Evolutionary conservation across 106 monocot species (phyloP), one percentile per base, ranked within the genome.

Genomic region (Apostasia shenzhenica): DNA sequence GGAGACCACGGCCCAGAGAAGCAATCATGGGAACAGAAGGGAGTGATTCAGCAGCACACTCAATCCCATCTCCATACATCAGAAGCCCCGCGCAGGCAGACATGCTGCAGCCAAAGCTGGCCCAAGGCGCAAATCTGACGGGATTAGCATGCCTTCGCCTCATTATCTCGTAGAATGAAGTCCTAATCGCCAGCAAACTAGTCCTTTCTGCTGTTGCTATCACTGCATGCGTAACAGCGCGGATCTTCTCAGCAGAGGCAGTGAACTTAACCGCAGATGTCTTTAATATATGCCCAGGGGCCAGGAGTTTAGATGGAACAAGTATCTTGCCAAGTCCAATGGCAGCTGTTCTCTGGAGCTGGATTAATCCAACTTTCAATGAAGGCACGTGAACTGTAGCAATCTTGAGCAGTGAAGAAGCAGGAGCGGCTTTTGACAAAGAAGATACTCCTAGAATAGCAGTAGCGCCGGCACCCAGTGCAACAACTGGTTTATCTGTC

Each of bases 91-190:
- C 67, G 61, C 97, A 97, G 6, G 82, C 67, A 4, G 54, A 82
- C 73, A 92, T 72, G 51, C 95, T 89, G 54, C 81, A 85, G 8
- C 78, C 82, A 79, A 97, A 92, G 2, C 81, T 80, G 14, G 58
- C 77, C 97, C 75, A 92, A n/a, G 97, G 92, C 6, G 75, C 61
- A 59, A 79, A 55, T 64, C 77, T 64, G 14, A 81, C 55, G 39
- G 81, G 70, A 6, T 70, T 71, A 5, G 63, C 54, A 64, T 61
- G 58, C 5, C 85, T 47, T 63, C 73, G 79, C 70, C 89, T 86
- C 97, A 92, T 92, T 74, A 99, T 92, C 63, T 90, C 84, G 38
- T 89, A 90, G 63, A 99, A 90, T 54, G 97, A 72, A 9, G 87
- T 87, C 10, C 86, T 49, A 68, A 99, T 92, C 1, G 97, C 87